A percentile compares a stretch with the other conserved stretches of the same genome.
Conservation (phyloP, 2,329 filamentous ascomycete genomes). For the Penicillium italicum region DNA sequence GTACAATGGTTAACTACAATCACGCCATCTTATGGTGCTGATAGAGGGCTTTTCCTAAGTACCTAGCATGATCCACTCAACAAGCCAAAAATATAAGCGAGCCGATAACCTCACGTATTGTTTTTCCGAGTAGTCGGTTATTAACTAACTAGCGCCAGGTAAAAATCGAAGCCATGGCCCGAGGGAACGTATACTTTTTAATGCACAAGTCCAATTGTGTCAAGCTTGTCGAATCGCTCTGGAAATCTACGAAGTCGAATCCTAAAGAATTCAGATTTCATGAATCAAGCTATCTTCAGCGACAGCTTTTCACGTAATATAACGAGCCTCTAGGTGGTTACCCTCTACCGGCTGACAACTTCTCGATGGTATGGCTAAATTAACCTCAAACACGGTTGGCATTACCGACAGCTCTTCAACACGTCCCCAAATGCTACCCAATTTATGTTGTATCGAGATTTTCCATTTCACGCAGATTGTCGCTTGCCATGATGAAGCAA, state of each 20-base stretch:
- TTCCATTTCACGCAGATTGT: neutral
- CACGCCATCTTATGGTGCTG: neutral
- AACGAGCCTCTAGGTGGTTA: neutral
- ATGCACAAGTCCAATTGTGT: too few relatives aligned
- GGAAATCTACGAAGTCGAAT: neutral
- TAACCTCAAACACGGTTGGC: neutral
- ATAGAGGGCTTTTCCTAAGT: neutral
- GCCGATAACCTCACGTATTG: neutral
- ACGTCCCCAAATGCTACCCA: too few relatives aligned
- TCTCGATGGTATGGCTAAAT: neutral
- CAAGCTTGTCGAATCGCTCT: too few relatives aligned
- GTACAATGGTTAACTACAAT: neutral
- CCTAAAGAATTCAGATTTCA: neutral
- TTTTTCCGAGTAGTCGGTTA: neutral
- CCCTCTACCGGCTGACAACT: neutral
- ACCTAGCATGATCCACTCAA: too few relatives aligned
- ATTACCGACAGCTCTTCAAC: neutral
- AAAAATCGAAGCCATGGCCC: too few relatives aligned
- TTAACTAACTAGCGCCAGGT: too few relatives aligned
- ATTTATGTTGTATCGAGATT: too few relatives aligned
- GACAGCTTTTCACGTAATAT: neutral
- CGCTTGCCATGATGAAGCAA: neutral
- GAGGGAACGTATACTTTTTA: too few relatives aligned
- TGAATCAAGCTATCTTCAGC: neutral
- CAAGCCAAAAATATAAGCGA: neutral